Conservation (phyloP, 805 yeast genomes). For the Metahyphopichia silvanorum region DNA sequence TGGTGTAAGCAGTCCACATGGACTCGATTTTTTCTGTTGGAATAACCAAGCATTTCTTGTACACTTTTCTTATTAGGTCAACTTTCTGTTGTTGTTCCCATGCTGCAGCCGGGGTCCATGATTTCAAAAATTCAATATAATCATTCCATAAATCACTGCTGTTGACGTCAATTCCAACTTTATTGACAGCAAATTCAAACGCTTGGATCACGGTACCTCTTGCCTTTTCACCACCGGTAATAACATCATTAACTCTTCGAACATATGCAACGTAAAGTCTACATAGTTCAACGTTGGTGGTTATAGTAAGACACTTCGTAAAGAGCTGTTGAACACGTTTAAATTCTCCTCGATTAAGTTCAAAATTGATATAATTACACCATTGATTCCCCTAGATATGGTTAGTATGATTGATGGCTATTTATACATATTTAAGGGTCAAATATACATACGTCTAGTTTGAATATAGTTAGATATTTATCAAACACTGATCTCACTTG, state of each 20-base stretch:
- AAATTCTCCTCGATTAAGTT: slow-evolving; percentile 62
- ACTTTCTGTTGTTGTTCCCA: slow-evolving; percentile 85
- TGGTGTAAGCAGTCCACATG: slow-evolving; percentile 76
- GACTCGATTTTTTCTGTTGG: slow-evolving; percentile 75
- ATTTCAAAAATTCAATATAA: slow-evolving; percentile 72
- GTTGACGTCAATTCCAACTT: slow-evolving; percentile 75
- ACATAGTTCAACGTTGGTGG: slow-evolving; percentile 70
- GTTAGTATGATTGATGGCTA: slow-evolving; percentile 1
- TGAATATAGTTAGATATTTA: slow-evolving; percentile 60
- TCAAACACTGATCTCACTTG: slow-evolving; percentile 59
- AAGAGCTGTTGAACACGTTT: slow-evolving; percentile 64
- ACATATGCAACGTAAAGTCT: slow-evolving; percentile 75
- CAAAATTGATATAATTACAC: slow-evolving; percentile 67
- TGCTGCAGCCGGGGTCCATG: slow-evolving; percentile 73
- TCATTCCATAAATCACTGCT: slow-evolving; percentile 77
- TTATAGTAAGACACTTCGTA: slow-evolving; percentile 56
- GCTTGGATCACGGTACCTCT: slow-evolving; percentile 73
- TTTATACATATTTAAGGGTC: not conserved
- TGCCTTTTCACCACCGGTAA: slow-evolving; percentile 81
- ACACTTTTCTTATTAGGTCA: slow-evolving; percentile 72
- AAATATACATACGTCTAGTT: slow-evolving; percentile 45
- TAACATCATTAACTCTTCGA: slow-evolving; percentile 62
- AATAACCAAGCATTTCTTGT: slow-evolving; percentile 64
- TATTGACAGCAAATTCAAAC: slow-evolving; percentile 74
- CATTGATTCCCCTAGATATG: slow-evolving; percentile 46